Base-by-base conservation (phyloP, 2,329 filamentous ascomycete genomes). In the Neophaeococcomyces mojaviensis region DNA sequence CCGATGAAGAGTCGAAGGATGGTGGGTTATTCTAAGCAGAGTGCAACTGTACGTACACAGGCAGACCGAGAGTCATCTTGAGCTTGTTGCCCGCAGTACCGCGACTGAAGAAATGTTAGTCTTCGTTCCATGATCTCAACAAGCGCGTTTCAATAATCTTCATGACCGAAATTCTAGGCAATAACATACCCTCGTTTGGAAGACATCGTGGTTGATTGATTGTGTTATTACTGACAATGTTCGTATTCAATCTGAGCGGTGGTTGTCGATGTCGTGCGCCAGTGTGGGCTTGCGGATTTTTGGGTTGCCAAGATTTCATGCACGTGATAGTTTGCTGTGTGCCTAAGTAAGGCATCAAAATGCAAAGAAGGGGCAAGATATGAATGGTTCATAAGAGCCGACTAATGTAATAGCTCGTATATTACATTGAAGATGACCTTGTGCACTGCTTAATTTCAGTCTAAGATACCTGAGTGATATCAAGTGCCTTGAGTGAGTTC, bases 11-110 rank as follows among this genome's bases (percentile, higher is more conserved):
- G 15, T 7, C 8, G 8, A 9, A 6, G 37, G 42, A 46, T 30
- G 19, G 34, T 39, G 35, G 44, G 32, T 9, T 33, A 12, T 19
- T 45, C 50, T 46, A 39, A 42, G 42, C 40, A 49, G 44, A 39
- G 32, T 40, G 55, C 66, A 39, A 38, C 9, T 32, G 36, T 35
- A 86, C 88, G 73, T 94, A 96, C 89, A 95, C 88, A 76, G 92
- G 92, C 68, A 98, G 88, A 96, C 88, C 92, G 76, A 98, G 88
- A 73, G 92, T 96, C 92, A 98, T 98, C 86, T 95, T 97, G 68
- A 97, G 86, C 86, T 98, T 98, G 86, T 94, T 94, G 82, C 92
- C 92, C 80, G 88, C 85, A 86, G 85, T 86, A 81, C 88, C 77
- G 67, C 79, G 75, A 70, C 77, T 79, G 20, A 39, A 37, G 59